Evolutionary conservation across 495 filamentous ascomycete species (phyloP).

Genomic region (Penicillium turbatum): DNA sequence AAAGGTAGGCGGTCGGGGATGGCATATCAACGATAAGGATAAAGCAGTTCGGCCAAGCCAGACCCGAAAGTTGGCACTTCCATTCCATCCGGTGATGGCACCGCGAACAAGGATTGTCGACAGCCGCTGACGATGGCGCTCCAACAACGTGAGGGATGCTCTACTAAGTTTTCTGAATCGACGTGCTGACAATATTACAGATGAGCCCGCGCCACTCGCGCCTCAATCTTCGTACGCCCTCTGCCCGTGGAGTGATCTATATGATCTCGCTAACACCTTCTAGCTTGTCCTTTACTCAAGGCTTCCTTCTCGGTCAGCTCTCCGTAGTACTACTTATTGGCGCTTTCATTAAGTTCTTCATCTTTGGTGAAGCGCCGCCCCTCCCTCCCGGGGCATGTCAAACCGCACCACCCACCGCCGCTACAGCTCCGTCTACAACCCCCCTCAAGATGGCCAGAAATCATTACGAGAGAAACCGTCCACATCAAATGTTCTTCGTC

Average conservation of each 20-base stretch:
- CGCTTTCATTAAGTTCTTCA: conserved; percentile 99
- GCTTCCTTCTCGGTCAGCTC: conserved; percentile 88
- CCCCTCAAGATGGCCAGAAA: conserved; percentile 26
- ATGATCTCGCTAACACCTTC: conserved; percentile 12
- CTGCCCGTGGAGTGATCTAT: conserved; percentile 12
- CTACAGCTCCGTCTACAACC: conserved; percentile 54
- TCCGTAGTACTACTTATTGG: conserved; percentile 85
- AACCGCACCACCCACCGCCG: conserved; percentile 59
- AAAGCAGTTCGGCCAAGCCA: conserved; percentile 13
- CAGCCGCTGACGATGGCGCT: conserved; percentile 37
- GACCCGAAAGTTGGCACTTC: conserved; percentile 17
- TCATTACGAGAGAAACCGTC: conserved; percentile 71
- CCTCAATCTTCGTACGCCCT: conserved; percentile 48
- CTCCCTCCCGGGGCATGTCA: conserved; percentile 72
- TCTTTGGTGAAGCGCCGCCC: conserved; percentile 91
- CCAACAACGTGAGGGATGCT: conserved; percentile 30
- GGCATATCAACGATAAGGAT: conserved; percentile 19
- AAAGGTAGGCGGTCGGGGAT: not conserved
- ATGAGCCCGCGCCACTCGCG: conserved; percentile 32
- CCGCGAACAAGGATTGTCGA: conserved; percentile 22
- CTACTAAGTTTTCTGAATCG: not conserved
- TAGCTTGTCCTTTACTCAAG: conserved; percentile 49
- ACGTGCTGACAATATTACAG: conserved; percentile 22
- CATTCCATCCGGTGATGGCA: conserved; percentile 23
- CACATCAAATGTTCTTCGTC: conserved; percentile 66